phyloP scores from a whole-genome alignment of 148 eudicot genomes.

The Rhododendron ovatum region DNA sequence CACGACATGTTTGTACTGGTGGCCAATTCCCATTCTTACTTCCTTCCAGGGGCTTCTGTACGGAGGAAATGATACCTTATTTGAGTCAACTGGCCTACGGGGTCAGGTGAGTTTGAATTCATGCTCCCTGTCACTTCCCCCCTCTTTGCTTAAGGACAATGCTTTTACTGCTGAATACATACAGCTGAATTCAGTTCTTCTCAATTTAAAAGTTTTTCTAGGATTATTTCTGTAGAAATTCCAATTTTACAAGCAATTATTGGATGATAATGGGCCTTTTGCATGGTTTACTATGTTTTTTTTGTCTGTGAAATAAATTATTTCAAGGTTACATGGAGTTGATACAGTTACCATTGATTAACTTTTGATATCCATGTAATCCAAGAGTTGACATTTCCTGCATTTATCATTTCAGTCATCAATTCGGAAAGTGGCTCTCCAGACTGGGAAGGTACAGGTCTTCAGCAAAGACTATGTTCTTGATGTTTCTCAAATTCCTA shows the following conservation, averaged over 20 bases:
- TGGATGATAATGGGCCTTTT: background rate
- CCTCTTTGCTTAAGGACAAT: background rate
- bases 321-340: background rate
- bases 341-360: background rate
- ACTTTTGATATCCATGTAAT: background rate
- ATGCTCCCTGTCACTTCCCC: background rate
- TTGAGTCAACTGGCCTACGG: conserved; percentile 86
- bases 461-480: conserved; percentile 4
- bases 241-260: background rate
- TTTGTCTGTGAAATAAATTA: background rate
- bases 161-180: too few relatives aligned
- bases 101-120: conserved; percentile 42
- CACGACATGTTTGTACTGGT: background rate
- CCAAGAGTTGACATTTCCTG: conserved; percentile 12
- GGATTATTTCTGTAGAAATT: background rate
- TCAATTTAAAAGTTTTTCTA: background rate
- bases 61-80: conserved; percentile 70
- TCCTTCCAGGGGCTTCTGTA: conserved; percentile 83
- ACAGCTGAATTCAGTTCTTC: background rate
- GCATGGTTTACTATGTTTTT: background rate
- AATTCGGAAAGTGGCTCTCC: conserved; percentile 73
- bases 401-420: conserved; percentile 69
- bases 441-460: conserved; percentile 69
- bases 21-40: background rate
- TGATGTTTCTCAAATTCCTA: background rate